These are phyloP conservation scores for Caryopteris hybrid DNA, from an alignment of 305 asterid species.

Conservation along the genomic window DNA sequence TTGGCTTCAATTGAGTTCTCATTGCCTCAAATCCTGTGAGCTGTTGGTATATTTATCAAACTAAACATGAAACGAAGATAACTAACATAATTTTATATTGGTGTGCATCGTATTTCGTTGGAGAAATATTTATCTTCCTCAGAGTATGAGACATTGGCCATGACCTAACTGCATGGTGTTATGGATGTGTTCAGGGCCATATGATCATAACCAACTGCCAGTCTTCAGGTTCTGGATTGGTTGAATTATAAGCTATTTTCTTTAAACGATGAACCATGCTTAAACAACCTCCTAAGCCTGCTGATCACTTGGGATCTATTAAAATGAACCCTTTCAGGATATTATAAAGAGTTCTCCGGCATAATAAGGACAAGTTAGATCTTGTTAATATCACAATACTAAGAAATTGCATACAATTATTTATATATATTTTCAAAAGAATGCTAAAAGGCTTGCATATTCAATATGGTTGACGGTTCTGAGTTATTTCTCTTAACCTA, in stretches of 20 bases:
- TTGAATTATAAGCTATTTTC: background rate
- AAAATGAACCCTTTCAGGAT: background rate
- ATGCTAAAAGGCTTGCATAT: background rate
- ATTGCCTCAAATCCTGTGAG: background rate
- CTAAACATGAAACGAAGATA: background rate
- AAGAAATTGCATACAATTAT: background rate
- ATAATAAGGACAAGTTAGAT: background rate
- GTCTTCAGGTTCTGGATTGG: background rate
- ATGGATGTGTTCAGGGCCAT: background rate
- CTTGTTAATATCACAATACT: background rate
- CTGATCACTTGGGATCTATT: background rate
- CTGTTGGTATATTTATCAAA: background rate
- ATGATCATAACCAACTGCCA: background rate
- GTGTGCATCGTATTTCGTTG: background rate
- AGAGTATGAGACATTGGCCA: background rate
- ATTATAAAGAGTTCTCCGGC: background rate
- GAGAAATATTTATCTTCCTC: background rate
- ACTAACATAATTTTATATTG: background rate
- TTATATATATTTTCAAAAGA: background rate
- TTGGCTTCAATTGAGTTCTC: background rate
- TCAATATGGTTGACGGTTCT: constrained; percentile 10
- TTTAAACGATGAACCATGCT: background rate
- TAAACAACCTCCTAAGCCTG: background rate
- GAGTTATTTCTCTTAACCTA: background rate
- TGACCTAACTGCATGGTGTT: background rate